Conservation (phyloP, 768 basidiomycete genomes). For the Cantharellus anzutake region DNA sequence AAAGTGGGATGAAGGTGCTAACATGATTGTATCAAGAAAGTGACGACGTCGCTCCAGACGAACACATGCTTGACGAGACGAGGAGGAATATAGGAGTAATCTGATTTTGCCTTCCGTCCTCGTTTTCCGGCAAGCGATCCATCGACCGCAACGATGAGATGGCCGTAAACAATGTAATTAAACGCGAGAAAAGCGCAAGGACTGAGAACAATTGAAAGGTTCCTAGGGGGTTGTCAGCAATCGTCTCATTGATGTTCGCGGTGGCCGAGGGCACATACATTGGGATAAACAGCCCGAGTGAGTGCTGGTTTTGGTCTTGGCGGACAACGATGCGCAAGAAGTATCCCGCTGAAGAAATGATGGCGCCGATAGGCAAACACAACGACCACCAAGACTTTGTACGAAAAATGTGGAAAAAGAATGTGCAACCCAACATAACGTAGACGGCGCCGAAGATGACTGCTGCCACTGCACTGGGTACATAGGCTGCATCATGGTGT, state of each 20-base stretch:
- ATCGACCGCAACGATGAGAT: background rate
- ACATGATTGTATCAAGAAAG: background rate
- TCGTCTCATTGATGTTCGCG: too few species aligned
- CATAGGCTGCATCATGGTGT: background rate
- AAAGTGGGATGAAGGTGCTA: background rate
- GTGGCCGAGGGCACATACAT: too few species aligned
- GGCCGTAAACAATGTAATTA: background rate
- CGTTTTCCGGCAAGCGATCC: background rate
- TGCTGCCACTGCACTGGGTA: background rate
- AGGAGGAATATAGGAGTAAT: background rate
- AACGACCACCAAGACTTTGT: background rate
- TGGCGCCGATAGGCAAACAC: background rate
- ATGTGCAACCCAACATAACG: background rate
- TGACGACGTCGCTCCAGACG: background rate
- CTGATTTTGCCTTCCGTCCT: background rate
- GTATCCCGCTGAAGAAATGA: background rate
- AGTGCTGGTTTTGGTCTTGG: background rate
- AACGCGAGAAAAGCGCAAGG: background rate
- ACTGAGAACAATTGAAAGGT: background rate
- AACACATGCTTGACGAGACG: background rate
- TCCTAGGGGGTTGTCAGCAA: too few species aligned
- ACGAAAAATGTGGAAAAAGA: background rate
- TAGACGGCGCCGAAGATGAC: background rate
- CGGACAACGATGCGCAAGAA: background rate
- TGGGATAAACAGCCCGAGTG: background rate